Evolutionary conservation across 31 red algal species (phyloP).

Genomic region (Endocladia muricata): DNA sequence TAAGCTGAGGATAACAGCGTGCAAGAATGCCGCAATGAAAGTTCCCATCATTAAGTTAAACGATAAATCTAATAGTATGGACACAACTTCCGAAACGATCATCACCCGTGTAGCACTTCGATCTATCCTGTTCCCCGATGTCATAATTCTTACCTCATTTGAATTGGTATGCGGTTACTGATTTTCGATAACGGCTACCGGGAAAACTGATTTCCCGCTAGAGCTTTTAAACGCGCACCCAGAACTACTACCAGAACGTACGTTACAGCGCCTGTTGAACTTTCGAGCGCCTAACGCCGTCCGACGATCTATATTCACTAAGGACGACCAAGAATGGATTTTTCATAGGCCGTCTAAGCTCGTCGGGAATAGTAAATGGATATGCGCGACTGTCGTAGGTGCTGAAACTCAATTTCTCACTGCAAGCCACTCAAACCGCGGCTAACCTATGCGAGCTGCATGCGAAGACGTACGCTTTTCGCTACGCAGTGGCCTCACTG

Average conservation of each 20-base stretch:
- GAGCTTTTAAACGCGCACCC: background rate
- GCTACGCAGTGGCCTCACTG: background rate
- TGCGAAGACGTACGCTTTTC: background rate
- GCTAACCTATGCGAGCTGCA: background rate
- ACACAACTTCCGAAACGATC: background rate
- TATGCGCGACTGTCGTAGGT: background rate
- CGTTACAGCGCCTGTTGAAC: constrained; percentile 3
- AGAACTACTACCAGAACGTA: background rate
- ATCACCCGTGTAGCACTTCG: background rate
- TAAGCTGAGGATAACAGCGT: background rate
- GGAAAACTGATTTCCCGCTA: background rate
- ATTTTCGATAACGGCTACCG: background rate
- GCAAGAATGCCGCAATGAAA: constrained; percentile 5
- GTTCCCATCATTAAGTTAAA: background rate
- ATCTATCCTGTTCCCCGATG: constrained; percentile 6
- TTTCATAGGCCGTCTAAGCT: background rate
- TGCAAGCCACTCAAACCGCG: background rate
- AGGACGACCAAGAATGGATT: background rate
- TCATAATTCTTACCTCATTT: background rate
- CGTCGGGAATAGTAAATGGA: background rate
- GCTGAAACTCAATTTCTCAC: background rate
- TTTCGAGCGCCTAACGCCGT: background rate
- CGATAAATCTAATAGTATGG: background rate
- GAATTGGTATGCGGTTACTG: constrained; percentile 9
- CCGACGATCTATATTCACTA: background rate